phyloP scores from a whole-genome alignment of 2,329 filamentous ascomycete genomes.

The Fusarium clavum region DNA sequence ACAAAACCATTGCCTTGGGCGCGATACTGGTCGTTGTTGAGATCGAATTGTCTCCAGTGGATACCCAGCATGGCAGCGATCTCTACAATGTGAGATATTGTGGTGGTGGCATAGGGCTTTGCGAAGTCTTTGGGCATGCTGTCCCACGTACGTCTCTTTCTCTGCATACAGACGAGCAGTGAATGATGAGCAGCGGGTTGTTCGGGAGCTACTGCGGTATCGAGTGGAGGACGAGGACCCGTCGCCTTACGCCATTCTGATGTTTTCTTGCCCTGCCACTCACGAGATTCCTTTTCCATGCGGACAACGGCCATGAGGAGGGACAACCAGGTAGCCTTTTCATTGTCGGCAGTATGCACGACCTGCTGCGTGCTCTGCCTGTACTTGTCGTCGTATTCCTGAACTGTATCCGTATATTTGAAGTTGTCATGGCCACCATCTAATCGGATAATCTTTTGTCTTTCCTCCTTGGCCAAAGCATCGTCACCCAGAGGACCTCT shows the following conservation, averaged over 20 bases:
- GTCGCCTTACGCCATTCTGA: conserved; percentile 25
- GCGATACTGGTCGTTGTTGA: conserved; percentile 51
- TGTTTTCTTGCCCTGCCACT: conserved; percentile 35
- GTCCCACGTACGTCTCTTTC: conserved; percentile 40
- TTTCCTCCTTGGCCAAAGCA: conserved; percentile 17
- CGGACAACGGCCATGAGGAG: conserved; percentile 36
- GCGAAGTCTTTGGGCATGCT: conserved; percentile 40
- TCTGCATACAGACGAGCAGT: conserved; percentile 38
- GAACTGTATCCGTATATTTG: conserved; percentile 29
- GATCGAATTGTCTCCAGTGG: conserved; percentile 57
- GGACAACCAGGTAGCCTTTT: conserved; percentile 40
- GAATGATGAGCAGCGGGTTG: conserved; percentile 24
- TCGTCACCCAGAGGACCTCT: conserved; percentile 46
- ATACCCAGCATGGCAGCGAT: conserved; percentile 54
- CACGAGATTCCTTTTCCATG: conserved; percentile 41
- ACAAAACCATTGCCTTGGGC: conserved; percentile 54
- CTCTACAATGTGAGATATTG: conserved; percentile 52
- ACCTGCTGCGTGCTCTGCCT: conserved; percentile 35
- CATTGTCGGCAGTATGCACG: conserved; percentile 38
- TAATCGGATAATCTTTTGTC: conserved; percentile 33
- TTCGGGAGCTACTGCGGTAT: neutral
- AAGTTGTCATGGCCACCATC: conserved; percentile 28
- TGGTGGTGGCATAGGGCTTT: conserved; percentile 52
- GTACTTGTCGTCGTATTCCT: conserved; percentile 34
- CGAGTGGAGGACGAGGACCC: conserved; percentile 18